Base-by-base conservation (phyloP, 768 basidiomycete genomes). In the Russula earlei region DNA sequence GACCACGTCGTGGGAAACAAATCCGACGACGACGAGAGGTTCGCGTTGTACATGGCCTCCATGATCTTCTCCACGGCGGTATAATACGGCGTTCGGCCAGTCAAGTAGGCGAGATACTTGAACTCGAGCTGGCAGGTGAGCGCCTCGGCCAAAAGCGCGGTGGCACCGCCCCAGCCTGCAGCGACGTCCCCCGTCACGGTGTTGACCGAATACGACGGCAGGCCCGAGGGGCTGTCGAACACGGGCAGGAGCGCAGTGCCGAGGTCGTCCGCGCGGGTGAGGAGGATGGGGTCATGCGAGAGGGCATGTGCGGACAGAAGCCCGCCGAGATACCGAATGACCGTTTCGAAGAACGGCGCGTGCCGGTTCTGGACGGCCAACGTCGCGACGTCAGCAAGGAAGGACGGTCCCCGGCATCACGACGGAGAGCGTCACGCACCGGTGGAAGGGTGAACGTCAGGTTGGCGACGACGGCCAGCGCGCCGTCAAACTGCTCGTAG, bases 321-420 rank as follows among this genome's bases (percentile, higher is more conserved):
- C 7, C 93, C 94, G 3, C 92, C 93, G 87, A 97, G 80, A 63
- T 94, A 87, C 31, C 93, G 82, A 58, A 96, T 96, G 40, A 87
- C 81, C 0, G 91, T 94, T 72, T 94, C 88, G 88, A 87, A 90
- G 67, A 83, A 87, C 1, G 83, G 83, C 0, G 67, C 72, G 60
- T 67, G 68, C 62, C 68, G 62, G 54, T 46, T 36, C 67, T 69
- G 12, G 25, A 12, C 24, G 3, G 0, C 2, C 19, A 15, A 9
- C 19, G 10, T 10, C 19, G 11, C 33, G 29, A 47, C 24, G 14
- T 34, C n/a, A n/a, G n/a, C n/a, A n/a, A n/a, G n/a, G n/a, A n/a
- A n/a, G n/a, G n/a, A 8, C n/a, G 24, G 20, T 37, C 7, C 3
- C 20, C 11, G 14, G 31, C 7, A 33, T 33, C 31, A 3, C 2